Evolutionary conservation across 768 basidiomycete genomes (phyloP).

Genomic region (Hemileccinum rubropunctum): DNA sequence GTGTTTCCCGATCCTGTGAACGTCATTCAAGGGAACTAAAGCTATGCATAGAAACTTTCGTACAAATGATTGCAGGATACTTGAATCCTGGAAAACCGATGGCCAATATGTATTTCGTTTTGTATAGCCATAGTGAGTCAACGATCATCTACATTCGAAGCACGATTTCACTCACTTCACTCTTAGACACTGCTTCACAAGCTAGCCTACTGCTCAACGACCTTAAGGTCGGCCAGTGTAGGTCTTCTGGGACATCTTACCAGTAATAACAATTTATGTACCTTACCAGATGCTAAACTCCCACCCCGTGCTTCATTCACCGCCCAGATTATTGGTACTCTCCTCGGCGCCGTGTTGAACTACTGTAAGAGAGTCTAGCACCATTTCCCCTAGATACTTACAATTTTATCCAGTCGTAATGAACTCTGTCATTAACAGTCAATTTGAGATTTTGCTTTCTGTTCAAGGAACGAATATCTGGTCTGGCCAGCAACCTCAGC

Average conservation of each 20-base stretch:
- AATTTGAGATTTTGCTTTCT: slow-evolving; percentile 49
- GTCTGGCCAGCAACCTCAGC: slow-evolving; percentile 31
- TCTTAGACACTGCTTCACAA: slow-evolving; percentile 49
- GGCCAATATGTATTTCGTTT: slow-evolving; percentile 43
- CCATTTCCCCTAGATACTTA: neutral
- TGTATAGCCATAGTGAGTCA: slow-evolving; percentile 45
- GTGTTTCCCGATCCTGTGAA: slow-evolving; percentile 4
- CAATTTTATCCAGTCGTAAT: slow-evolving; percentile 46
- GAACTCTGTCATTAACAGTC: slow-evolving; percentile 54
- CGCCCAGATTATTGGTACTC: slow-evolving; percentile 53
- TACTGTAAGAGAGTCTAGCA: slow-evolving; percentile 32
- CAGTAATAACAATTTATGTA: slow-evolving; percentile 36
- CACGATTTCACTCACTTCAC: slow-evolving; percentile 36
- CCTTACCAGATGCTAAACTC: slow-evolving; percentile 42
- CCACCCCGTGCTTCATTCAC: slow-evolving; percentile 63
- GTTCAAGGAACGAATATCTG: slow-evolving; percentile 48
- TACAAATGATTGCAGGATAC: slow-evolving; percentile 39
- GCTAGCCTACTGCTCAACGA: slow-evolving; percentile 55
- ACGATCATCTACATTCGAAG: slow-evolving; percentile 10
- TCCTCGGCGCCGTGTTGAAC: slow-evolving; percentile 50
- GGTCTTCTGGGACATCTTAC: neutral
- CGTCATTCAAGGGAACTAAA: neutral
- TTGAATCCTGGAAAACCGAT: slow-evolving; percentile 37
- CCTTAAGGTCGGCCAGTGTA: slow-evolving; percentile 43
- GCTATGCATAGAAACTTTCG: slow-evolving; percentile 21